These are phyloP conservation scores for Multifurca ochricompacta DNA, from an alignment of 768 basidiomycete species.

Conservation along the genomic window DNA sequence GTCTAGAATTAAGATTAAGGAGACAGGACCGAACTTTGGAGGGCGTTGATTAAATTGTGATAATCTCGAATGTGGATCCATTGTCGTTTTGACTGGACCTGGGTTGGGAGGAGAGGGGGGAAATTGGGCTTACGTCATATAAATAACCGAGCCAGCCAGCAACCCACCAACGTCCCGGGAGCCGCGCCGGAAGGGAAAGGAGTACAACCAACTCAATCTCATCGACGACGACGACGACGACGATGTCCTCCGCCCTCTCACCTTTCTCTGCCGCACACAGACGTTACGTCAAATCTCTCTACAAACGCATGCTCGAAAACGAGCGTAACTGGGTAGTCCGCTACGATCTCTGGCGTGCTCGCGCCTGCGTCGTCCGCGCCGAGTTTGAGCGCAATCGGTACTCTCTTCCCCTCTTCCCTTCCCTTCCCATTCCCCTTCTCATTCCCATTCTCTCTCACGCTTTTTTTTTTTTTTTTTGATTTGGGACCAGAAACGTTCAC, in stretches of 20 bases:
- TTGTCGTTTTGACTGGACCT: conserved; percentile 24
- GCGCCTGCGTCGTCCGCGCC: conserved; percentile 80
- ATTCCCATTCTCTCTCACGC: too few species aligned
- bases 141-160: background rate
- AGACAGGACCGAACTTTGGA: conserved; percentile 57
- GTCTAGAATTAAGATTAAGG: conserved; percentile 37
- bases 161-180: too few species aligned
- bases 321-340: conserved; percentile 85
- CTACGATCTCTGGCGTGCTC: conserved; percentile 76
- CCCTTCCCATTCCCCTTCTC: too few species aligned
- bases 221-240: conserved; percentile 27
- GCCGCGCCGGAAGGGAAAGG: too few species aligned
- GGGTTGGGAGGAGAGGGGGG: too few species aligned
- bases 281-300: conserved; percentile 85
- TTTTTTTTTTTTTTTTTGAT: background rate
- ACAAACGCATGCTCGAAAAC: conserved; percentile 80
- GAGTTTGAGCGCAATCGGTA: conserved; percentile 91
- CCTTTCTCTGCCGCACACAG: conserved; percentile 71
- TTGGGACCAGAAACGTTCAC: conserved; percentile 78
- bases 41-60: conserved; percentile 70
- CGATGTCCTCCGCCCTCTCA: conserved; percentile 53
- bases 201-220: too few species aligned
- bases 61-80: conserved; percentile 73
- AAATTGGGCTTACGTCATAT: background rate
- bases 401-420: conserved; percentile 24